Evolutionary conservation across 768 basidiomycete genomes (phyloP).

Genomic region (Coprinopsis sp.): DNA sequence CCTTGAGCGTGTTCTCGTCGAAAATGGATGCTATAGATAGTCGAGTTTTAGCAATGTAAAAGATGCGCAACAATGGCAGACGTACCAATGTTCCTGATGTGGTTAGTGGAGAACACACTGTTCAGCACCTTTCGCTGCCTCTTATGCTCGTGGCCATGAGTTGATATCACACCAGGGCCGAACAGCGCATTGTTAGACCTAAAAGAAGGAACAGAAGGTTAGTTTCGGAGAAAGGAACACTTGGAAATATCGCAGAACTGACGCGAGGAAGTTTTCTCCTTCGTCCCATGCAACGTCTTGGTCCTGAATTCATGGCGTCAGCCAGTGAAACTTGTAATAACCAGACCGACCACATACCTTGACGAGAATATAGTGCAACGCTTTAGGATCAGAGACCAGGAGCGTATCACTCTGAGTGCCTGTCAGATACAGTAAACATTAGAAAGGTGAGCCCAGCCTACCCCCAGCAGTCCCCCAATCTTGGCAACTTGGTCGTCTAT

Average conservation of each 20-base stretch:
- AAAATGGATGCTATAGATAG: no score
- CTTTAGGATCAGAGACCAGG: slow-evolving; percentile 4
- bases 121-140: background rate
- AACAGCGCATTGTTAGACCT: background rate
- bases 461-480: background rate
- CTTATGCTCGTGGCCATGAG: background rate
- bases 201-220: background rate
- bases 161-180: background rate
- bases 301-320: background rate
- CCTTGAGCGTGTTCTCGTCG: no score
- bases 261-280: background rate
- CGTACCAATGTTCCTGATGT: no score
- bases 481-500: background rate
- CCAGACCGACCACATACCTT: background rate
- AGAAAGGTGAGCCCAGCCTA: no score
- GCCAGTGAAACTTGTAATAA: background rate
- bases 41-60: no score
- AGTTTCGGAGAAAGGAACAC: background rate
- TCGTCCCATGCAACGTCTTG: slow-evolving; percentile 3
- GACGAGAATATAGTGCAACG: background rate
- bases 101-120: background rate
- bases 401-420: no score
- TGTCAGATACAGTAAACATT: no score
- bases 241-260: background rate
- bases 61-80: background rate